A percentile compares a stretch with the other conserved stretches of the same genome.
Evolutionary conservation across 2,329 filamentous ascomycete species (phyloP).

Genomic region (Diaporthe caulivora): DNA sequence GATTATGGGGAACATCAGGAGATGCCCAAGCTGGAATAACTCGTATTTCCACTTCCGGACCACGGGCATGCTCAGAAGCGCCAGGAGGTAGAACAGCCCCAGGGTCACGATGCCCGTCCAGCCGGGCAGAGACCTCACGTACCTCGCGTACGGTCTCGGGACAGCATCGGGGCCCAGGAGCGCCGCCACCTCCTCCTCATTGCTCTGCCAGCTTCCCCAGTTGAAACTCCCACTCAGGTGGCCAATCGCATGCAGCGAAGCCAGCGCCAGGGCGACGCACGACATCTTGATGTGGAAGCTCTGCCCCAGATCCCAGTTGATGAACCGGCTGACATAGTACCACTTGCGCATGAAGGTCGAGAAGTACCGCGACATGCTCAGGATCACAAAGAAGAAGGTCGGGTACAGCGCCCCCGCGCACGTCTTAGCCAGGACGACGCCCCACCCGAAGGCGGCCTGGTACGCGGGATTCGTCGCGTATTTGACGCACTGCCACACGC

Average conservation of each 20-base stretch:
- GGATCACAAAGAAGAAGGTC: constrained; percentile 68
- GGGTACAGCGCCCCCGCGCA: constrained; percentile 67
- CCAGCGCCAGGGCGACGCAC: constrained; percentile 61
- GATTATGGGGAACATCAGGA: constrained; percentile 71
- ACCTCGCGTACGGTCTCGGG: neutral
- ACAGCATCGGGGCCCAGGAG: constrained; percentile 10
- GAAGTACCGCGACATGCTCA: constrained; percentile 70
- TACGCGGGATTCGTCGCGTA: constrained; percentile 60
- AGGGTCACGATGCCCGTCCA: constrained; percentile 61
- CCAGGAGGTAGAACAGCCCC: constrained; percentile 62
- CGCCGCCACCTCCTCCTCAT: constrained; percentile 60
- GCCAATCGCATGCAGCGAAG: constrained; percentile 65
- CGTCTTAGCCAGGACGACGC: constrained; percentile 66
- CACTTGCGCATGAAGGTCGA: constrained; percentile 65
- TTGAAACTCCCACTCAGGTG: constrained; percentile 66
- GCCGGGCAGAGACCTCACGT: constrained; percentile 6
- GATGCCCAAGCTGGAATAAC: constrained; percentile 67
- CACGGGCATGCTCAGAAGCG: constrained; percentile 61
- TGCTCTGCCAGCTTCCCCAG: constrained; percentile 58
- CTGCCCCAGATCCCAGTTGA: constrained; percentile 69
- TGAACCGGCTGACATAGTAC: constrained; percentile 64
- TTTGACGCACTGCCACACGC: constrained; percentile 67
- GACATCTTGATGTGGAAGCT: constrained; percentile 69
- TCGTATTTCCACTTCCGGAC: constrained; percentile 66
- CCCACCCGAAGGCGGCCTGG: constrained; percentile 66